Evolutionary conservation across 202 grass and related monocot species (phyloP).

Genomic region (Setaria viridis): DNA sequence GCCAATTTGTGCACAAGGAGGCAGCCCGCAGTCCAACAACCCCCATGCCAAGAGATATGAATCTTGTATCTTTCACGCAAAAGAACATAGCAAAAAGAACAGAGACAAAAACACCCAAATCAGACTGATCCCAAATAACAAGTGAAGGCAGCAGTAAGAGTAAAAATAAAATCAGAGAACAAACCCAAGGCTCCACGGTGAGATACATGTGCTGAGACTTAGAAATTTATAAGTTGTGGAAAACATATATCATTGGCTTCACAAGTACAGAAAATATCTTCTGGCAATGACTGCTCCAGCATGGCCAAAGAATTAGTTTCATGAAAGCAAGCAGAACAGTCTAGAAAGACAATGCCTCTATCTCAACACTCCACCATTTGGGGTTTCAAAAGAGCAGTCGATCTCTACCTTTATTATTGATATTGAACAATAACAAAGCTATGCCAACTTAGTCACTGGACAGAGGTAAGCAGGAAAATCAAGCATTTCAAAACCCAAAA

Average conservation of each 20-base stretch:
- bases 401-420: constrained; percentile 23
- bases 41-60: constrained; percentile 30
- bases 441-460: neutral
- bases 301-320: neutral
- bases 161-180: neutral
- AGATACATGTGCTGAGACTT: neutral
- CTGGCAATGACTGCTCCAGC: neutral
- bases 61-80: constrained; percentile 32
- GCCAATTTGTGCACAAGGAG: constrained; percentile 47
- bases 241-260: neutral
- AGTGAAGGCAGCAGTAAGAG: neutral
- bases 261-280: constrained; percentile 17
- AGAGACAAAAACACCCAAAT: neutral
- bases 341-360: constrained; percentile 3
- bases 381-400: constrained; percentile 14
- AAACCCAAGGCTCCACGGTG: constrained; percentile 4
- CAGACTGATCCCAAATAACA: constrained; percentile 1
- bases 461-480: neutral
- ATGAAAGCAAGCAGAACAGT: constrained; percentile 14
- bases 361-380: constrained; percentile 11
- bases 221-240: neutral
- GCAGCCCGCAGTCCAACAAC: constrained; percentile 39
- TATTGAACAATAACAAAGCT: constrained; percentile 3
- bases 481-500: constrained; percentile 12
- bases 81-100: constrained; percentile 30